Conservation (phyloP, 2,329 filamentous ascomycete species). For the Sporothrix pallida region DNA sequence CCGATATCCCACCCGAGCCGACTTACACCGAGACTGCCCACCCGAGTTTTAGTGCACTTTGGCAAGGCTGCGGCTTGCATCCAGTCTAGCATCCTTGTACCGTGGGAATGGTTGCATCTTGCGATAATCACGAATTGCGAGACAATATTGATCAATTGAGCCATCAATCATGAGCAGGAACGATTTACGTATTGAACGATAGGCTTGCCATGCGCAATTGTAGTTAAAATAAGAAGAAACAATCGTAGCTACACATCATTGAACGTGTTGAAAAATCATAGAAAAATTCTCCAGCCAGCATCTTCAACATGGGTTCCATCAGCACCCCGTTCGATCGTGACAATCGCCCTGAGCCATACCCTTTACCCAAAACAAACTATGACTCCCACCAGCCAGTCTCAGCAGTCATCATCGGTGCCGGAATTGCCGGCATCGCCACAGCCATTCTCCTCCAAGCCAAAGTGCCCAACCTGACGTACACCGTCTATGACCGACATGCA, state of each 20-base stretch:
- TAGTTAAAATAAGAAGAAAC: neutral
- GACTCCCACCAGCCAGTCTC: constrained; percentile 12
- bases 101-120: neutral
- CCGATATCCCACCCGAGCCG: neutral
- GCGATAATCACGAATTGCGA: neutral
- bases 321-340: neutral
- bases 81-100: neutral
- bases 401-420: constrained; percentile 50
- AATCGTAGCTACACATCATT: neutral
- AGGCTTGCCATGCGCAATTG: no score
- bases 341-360: constrained; percentile 19
- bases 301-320: constrained; percentile 17
- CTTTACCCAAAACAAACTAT: neutral
- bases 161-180: neutral
- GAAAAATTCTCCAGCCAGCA: no score
- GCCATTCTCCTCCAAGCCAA: constrained; percentile 37
- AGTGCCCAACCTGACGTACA: constrained; percentile 33
- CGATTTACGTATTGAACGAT: no score
- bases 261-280: no score
- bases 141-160: neutral
- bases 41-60: neutral
- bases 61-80: neutral
- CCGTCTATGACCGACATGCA: constrained; percentile 33
- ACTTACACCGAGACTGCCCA: neutral
- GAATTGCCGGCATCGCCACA: constrained; percentile 54